Evolutionary conservation across 495 filamentous ascomycete genomes (phyloP).

Genomic region (Xylaria cubensis): DNA sequence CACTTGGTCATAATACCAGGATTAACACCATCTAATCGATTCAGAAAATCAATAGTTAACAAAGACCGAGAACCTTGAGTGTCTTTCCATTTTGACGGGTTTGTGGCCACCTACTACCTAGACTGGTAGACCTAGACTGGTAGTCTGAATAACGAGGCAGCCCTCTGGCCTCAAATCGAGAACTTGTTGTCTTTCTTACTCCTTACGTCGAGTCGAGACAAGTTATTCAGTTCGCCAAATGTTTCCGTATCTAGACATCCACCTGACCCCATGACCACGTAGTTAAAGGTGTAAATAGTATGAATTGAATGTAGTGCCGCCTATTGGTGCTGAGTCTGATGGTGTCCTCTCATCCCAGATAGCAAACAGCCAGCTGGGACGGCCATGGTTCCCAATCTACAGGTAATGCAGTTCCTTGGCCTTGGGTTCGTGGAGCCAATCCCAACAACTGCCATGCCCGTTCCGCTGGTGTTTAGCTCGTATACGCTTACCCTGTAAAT

Average conservation of each 20-base stretch:
- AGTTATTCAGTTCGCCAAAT: neutral
- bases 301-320: neutral
- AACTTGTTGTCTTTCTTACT: neutral
- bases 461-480: neutral
- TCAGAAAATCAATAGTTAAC: neutral
- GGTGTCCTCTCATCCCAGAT: neutral
- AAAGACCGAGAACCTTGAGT: neutral
- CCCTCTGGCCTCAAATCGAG: neutral
- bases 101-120: neutral
- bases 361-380: neutral
- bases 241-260: neutral
- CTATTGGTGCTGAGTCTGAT: neutral
- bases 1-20: neutral
- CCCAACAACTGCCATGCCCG: neutral
- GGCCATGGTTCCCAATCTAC: neutral
- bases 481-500: neutral
- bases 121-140: no score
- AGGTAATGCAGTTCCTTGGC: neutral
- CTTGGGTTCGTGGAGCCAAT: neutral
- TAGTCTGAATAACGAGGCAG: neutral
- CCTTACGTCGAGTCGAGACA: neutral
- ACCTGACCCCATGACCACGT: neutral
- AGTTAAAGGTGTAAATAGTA: neutral
- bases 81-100: neutral
- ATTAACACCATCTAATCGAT: neutral